Base-by-base conservation (phyloP, 2,329 filamentous ascomycete genomes). In the Chaetothyriales sp. region DNA sequence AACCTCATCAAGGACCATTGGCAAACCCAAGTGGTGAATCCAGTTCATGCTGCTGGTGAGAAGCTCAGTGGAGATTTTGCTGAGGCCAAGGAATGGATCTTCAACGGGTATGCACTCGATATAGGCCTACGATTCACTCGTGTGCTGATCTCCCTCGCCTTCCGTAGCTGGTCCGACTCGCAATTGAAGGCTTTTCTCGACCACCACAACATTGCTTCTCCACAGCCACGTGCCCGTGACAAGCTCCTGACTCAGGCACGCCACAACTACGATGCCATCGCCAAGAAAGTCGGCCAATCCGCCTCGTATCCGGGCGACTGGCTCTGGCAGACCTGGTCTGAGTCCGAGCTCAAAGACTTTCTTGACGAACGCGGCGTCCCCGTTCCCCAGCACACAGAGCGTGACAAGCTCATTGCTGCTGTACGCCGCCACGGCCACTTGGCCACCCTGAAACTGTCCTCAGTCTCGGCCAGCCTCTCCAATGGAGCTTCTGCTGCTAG, bases 161-260 rank as follows among this genome's bases (percentile, higher is more conserved):
- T n/a, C n/a, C n/a, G n/a, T 58, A 92, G 86, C 54, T 95, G 89
- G 87, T 83, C 85, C 59, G 90, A 97, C 53, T 95, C 89, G 59
- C 84, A 94, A 67, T 77, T 98, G 60, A 95, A 97, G 76, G 73
- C 86, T 1, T 97, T 97, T 70, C 84, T 89, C 57, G 90, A 97
- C 68, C 85, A 84, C 67, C 80, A 97, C 68, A 78, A 78, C 57
- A 88, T 98, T 62, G 86, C 89, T 53, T 89, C 90, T 51, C 90
- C 92, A 51, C 86, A 94, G 63, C 90, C 90, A 53, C 86, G 85
- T 63, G 84, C 84, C 63, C 86, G 89, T 63, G 90, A 97, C 66
- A 82, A 80, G 22, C 72, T 95, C 46, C 76, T 97, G 59, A 77
- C 84, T 61, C 80, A 86, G 62, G 80, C 82, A 54, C 87, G 90